Evolutionary conservation across 495 filamentous ascomycete genomes (phyloP).

Genomic region (Monascus purpureus): DNA sequence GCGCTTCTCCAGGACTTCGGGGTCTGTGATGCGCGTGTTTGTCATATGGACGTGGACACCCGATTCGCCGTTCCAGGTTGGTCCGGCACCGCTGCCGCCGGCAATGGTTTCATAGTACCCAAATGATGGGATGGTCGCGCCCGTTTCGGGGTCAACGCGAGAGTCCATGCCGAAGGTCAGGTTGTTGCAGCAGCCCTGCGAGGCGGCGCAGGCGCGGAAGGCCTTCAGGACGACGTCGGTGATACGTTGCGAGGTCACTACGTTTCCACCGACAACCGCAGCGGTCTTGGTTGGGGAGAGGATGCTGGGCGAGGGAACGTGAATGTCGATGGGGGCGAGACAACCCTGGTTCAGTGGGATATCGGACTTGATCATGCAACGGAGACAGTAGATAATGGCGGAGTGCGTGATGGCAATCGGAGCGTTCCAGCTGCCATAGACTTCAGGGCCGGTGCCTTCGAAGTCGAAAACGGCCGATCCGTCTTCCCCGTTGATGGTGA

Average conservation of each 20-base stretch:
- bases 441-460: conserved; percentile 68
- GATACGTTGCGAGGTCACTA: conserved; percentile 80
- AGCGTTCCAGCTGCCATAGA: conserved; percentile 91
- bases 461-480: conserved; percentile 91
- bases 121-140: conserved; percentile 72
- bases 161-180: conserved; percentile 34
- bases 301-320: conserved; percentile 69
- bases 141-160: conserved; percentile 52
- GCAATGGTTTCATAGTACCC: conserved; percentile 98
- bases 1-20: conserved; percentile 87
- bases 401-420: conserved; percentile 88
- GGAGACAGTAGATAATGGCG: conserved; percentile 92
- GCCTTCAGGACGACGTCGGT: conserved; percentile 89
- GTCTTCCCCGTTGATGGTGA: conserved; percentile 68
- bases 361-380: conserved; percentile 83
- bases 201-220: conserved; percentile 80
- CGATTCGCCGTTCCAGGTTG: conserved; percentile 74
- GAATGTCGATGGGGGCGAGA: conserved; percentile 72
- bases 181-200: conserved; percentile 90
- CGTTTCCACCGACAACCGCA: conserved; percentile 92
- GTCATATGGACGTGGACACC: conserved; percentile 98
- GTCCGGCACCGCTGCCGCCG: conserved; percentile 78
- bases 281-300: conserved; percentile 76
- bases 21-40: conserved; percentile 95
- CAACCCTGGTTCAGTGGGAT: conserved; percentile 97